These are phyloP conservation scores for Camellia japonica DNA, from an alignment of 148 eudicot species.

Conservation along the genomic window DNA sequence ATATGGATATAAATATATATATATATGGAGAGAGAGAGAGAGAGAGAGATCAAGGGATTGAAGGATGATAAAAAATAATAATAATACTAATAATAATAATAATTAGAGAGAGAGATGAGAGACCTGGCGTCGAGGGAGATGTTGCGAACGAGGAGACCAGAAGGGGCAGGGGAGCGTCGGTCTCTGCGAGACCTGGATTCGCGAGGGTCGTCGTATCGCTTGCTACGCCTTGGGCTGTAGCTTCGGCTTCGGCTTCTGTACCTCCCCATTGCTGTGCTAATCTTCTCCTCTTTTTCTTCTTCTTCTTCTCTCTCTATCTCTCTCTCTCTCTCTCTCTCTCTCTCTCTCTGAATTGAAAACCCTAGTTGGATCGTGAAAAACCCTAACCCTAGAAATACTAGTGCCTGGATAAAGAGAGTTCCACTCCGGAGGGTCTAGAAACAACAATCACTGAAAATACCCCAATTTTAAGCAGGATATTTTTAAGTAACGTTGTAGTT, in stretches of 20 bases:
- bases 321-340: background rate
- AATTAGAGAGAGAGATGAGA: background rate
- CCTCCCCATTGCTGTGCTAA: constrained; percentile 36
- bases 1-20: background rate
- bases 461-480: too few species aligned
- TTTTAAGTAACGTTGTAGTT: too few species aligned
- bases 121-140: constrained; percentile 51
- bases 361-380: background rate
- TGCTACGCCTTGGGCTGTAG: constrained; percentile 44
- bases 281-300: background rate
- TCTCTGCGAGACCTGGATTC: constrained; percentile 25
- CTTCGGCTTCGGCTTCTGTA: constrained; percentile 52
- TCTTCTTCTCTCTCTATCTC: too few species aligned
- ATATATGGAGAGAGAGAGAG: background rate
- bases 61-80: too few species aligned
- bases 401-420: background rate
- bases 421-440: background rate
- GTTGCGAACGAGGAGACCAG: constrained; percentile 61
- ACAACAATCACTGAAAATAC: too few species aligned
- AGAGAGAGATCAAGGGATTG: background rate
- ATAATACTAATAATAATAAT: too few species aligned
- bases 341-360: background rate
- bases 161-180: constrained; percentile 44
- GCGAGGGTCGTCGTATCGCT: constrained; percentile 20
- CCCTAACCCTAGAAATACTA: background rate